Evolutionary conservation across 176 grass and related monocot genomes (phyloP).

Genomic region (Oryza glaberrima): DNA sequence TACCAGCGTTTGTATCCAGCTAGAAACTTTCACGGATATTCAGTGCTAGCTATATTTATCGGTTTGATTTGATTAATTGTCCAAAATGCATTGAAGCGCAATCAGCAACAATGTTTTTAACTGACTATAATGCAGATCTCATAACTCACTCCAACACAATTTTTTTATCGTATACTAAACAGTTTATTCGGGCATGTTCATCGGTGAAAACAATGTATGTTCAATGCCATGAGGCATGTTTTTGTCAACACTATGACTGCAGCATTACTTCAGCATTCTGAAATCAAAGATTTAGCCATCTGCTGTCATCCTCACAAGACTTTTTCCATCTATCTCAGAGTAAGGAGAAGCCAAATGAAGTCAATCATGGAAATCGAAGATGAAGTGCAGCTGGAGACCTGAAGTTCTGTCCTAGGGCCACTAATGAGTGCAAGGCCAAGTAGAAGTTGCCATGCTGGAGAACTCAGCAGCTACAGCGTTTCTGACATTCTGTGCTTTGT

Average conservation of each 20-base stretch:
- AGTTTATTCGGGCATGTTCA: not conserved
- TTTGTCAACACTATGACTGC: not conserved
- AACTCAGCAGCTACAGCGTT: not conserved
- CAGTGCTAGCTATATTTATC: not conserved
- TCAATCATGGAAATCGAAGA: not conserved
- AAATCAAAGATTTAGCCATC: constrained; percentile 4
- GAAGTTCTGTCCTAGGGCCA: not conserved
- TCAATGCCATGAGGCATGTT: not conserved
- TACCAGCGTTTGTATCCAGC: not conserved
- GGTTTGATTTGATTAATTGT: not conserved
- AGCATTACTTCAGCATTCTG: constrained; percentile 4
- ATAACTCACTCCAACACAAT: not conserved
- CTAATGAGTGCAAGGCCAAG: not conserved
- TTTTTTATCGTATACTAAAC: not conserved
- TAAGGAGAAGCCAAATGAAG: constrained; percentile 12
- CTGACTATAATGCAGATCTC: not conserved
- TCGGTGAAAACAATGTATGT: not conserved
- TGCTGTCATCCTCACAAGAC: not conserved
- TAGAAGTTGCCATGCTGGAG: not conserved
- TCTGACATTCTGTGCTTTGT: too few relatives aligned
- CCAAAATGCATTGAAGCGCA: not conserved
- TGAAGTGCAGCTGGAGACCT: not conserved
- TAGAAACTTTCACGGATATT: not conserved
- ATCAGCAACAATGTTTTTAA: constrained; percentile 9
- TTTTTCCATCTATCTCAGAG: constrained; percentile 15